phyloP scores from a whole-genome alignment of 352 stramenopile genomes.

The Globisporangium acanthophoron region DNA sequence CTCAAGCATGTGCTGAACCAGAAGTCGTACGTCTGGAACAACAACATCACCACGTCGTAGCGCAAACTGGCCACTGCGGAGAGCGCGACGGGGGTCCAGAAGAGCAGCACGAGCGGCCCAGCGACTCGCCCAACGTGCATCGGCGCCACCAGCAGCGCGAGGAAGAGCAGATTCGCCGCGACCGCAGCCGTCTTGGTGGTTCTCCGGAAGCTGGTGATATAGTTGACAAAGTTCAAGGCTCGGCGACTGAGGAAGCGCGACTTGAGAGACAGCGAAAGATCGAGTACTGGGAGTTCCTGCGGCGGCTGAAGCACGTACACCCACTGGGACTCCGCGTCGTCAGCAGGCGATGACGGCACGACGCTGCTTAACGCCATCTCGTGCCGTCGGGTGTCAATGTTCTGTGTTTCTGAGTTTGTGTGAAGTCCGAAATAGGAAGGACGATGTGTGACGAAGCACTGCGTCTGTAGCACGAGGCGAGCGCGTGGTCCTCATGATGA shows the following conservation, averaged over 20 bases:
- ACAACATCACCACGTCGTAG: conserved; percentile 8
- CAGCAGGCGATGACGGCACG: too few species aligned
- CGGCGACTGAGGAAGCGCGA: conserved; percentile 11
- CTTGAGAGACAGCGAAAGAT: conserved; percentile 18
- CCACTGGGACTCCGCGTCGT: not conserved
- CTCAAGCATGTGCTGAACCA: conserved; percentile 8
- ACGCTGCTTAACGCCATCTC: not conserved
- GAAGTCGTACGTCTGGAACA: conserved; percentile 12
- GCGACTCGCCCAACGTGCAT: not conserved
- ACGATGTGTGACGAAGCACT: too few species aligned
- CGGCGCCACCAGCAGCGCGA: not conserved
- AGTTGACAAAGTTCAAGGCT: not conserved
- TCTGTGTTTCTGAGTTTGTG: too few species aligned
- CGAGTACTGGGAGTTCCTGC: conserved; percentile 3
- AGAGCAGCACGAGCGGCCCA: not conserved
- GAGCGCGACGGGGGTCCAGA: not conserved
- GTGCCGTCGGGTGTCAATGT: too few species aligned
- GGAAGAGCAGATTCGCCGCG: not conserved
- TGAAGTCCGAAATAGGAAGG: too few species aligned
- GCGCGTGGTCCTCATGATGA: too few species aligned
- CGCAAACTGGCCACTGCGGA: conserved; percentile 3
- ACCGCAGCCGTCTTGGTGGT: not conserved
- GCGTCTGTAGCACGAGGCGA: too few species aligned
- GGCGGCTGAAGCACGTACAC: conserved; percentile 9
- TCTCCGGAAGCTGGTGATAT: conserved; percentile 1